Percentiles rank a stretch among this genome's conserved stretches.
These are phyloP conservation scores for Musa acuminata DNA, from an alignment of 176 grass and related monocot species.

Conservation along the genomic window DNA sequence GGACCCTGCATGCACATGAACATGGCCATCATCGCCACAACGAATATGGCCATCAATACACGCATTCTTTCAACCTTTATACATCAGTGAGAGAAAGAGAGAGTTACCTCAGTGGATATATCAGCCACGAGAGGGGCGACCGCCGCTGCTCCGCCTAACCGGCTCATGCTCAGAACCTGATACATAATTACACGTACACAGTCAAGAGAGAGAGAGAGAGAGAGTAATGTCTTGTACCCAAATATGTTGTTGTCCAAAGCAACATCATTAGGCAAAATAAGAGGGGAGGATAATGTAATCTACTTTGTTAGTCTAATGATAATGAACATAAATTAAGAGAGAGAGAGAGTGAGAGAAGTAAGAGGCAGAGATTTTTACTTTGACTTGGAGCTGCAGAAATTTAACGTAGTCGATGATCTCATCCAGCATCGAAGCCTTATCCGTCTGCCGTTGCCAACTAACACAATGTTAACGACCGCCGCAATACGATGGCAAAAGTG, in stretches of 20 bases:
- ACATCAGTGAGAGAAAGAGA: too few species aligned
- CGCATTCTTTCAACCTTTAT: too few species aligned
- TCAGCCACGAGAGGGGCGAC: conserved; percentile 50
- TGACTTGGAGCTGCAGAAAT: conserved; percentile 94
- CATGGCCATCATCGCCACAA: too few species aligned
- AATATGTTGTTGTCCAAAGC: too few species aligned
- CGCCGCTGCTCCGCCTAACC: conserved; percentile 76
- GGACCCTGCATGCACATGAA: neutral
- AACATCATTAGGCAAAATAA: too few species aligned
- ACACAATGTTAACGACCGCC: neutral
- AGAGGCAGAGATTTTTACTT: conserved; percentile 25
- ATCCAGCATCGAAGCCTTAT: conserved; percentile 81
- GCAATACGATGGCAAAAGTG: too few species aligned
- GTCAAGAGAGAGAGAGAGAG: neutral
- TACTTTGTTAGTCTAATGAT: too few species aligned
- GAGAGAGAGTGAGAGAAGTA: neutral
- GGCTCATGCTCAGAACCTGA: conserved; percentile 93
- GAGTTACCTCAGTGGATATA: conserved; percentile 44
- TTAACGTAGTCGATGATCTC: conserved; percentile 94
- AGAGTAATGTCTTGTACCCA: neutral
- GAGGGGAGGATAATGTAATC: too few species aligned
- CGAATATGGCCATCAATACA: too few species aligned
- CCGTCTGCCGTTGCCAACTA: conserved; percentile 43
- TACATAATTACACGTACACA: conserved; percentile 1
- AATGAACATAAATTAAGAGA: neutral